Base-by-base conservation (phyloP, 495 filamentous ascomycete species). In the Clavariopsis aquatica region DNA sequence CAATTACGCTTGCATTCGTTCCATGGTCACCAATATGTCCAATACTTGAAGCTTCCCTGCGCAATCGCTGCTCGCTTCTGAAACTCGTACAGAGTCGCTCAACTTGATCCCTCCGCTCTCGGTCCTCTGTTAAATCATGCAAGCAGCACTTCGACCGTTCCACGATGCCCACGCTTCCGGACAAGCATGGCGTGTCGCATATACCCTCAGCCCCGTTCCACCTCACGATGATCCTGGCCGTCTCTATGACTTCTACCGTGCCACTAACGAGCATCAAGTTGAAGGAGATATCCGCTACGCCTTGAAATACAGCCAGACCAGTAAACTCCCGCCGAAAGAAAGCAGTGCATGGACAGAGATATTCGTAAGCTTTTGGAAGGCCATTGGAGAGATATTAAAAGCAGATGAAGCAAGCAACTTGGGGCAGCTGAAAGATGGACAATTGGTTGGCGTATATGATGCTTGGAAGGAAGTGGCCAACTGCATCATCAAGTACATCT, bases 321-420 rank as follows among this genome's bases (percentile, higher is more conserved):
- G 80, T 34, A 80, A 78, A 45, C 64, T 92, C 0, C 75, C 84
- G 4, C 83, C 85, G 49, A 80, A 85, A 10, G 89, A 95, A 71
- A 78, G 84, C 27, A 80, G 78, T 51, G 84, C 86, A 1, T 97
- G 93, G 94, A 76, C 87, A 1, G 91, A 96, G 26, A 85, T 96
- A 13, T 96, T 92, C 70, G 76, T 81, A 47, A 81, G 84, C 7
- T 96, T 91, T 72, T 98, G 92, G 91, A 89, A 87, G 65, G 88
- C 89, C 24, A 73, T 88, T 17, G 86, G 84, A 28, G 86, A 88
- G 69, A 45, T 75, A 7, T 57, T 73, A 15, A 49, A n/a, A 71
- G 57, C 74, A 67, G 75, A 78, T 52, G 75, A 78, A 54, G 68
- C 60, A 20, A 59, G 60, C 31, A 75, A 77, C 53, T 60, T 68